Base-by-base conservation (phyloP, 257 asterid species). In the Nicotiana noctiflora region DNA sequence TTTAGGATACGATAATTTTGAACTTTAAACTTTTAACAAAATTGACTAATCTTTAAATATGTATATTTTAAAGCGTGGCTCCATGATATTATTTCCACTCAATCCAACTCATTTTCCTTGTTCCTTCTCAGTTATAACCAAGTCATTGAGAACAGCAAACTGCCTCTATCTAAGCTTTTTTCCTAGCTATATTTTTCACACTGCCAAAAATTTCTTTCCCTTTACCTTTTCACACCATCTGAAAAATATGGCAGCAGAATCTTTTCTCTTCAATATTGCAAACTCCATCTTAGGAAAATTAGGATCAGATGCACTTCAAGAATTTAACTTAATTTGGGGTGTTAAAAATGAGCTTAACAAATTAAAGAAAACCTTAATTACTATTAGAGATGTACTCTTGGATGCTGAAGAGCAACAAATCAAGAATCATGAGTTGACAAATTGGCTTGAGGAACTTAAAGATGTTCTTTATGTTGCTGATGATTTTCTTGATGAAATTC, bases 391-490 rank as follows among this genome's bases (percentile, higher is more conserved):
- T 15, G 82, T 62, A 32, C 75, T 62, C 1, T 37, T 65, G 37
- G 75, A 79, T 62, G 82, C 76, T 79, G 82, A 62, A 13, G 44
- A 44, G n/a, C 60, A 79, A 3, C 31, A 61, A 44, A 0, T 44
- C 29, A 2, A 79, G 62, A 65, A 72, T 25, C 78, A 72, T 23
- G 78, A 13, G 78, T 23, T 82, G 62, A 67, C 53, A 18, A 13
- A 44, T 57, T 82, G 85, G 82, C 82, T 82, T 25, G n/a, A 56
- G n/a, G 82, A 78, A 65, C 80, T 82, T 2, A 76, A 77, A 49
- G 82, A 67, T 82, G 75, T 82, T 25, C 80, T 81, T 17, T 77
- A 82, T 67, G 85, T 57, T 56, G 62, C 65, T 72, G 75, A 82
- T 53, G 85, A 82, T 51, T 63, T 65, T 12, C 75, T 82, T 5